Evolutionary conservation across 2,329 filamentous ascomycete species (phyloP), one percentile per base, ranked within the genome.

Genomic region (Daldinia sp.): DNA sequence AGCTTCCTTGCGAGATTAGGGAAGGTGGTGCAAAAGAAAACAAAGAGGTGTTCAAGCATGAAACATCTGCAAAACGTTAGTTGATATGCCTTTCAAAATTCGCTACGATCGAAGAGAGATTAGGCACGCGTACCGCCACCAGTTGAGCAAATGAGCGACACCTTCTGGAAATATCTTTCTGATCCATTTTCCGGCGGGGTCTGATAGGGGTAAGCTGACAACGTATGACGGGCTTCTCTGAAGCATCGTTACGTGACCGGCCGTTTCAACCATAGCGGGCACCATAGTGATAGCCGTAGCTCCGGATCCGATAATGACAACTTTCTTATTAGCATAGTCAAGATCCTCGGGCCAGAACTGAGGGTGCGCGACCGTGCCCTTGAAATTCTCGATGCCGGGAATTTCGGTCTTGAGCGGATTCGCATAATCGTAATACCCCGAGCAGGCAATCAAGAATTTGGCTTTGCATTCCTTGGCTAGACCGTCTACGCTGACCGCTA

Each of bases 211-310:
- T 0, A 88, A 70, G 0, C 84, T 80, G n/a, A 92, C 73, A 62
- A 94, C 85, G 74, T 93, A 94, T 0, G 86, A 87, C 0, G 93
- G 93, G 51, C 89, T 93, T 63, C 93, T 88, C 80, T 97, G 93
- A 2, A 97, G 85, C 88, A 95, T 93, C 1, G 92, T 95, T 30
- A 94, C 89, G 13, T 87, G 85, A 4, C 80, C 81, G 4, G 91
- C 92, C 42, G 85, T 87, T 48, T 91, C 81, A 0, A 89, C 88
- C 51, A 97, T 80, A 53, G 85, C 87, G 0, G 93, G 93, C 2
- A 97, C 78, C 0, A 97, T 84, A 0, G 93, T 96, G 55, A 95
- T 81, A 6, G 93, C 91, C 0, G 93, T 97, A 2, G 93, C 93
- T 6, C 93, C 93, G 15, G 88, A 91, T 15, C 93, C 93, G 69